Base-by-base conservation (phyloP, 1,284 basidiomycete species). In the Porodaedalea pini region DNA sequence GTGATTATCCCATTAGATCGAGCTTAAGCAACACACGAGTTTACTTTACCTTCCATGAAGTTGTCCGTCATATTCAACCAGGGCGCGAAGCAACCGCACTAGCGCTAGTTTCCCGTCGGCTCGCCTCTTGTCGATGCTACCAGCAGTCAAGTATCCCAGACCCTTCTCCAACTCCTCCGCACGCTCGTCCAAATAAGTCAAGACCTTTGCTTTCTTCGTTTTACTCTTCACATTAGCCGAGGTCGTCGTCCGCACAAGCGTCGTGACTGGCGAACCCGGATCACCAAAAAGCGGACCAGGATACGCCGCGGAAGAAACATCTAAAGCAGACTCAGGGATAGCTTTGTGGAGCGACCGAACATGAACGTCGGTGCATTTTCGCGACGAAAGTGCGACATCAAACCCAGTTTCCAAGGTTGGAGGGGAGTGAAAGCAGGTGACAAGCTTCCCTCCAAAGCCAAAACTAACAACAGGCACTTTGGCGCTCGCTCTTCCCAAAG, bases 261-360 rank as follows among this genome's bases (percentile, higher is more conserved):
- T 81, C 2, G 86, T 78, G 39, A 83, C 78, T 0, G 83, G 79
- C 3, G 82, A 75, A 10, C 84, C 83, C 41, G 87, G 81, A 69
- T 95, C 93, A 43, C 82, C 81, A 62, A 92, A 84, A 59, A 97
- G 70, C 2, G 94, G 94, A 0, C 94, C 94, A 47, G 94, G 93
- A 73, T 87, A 97, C 1, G 76, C 70, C 1, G 78, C 73, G 3
- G 78, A 71, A 10, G 84, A 81, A 4, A 73, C 67, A 43, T 86
- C 83, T 23, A 88, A 70, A 1, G 80, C 81, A 41, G 83, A 82
- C 57, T 85, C 78, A 0, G 90, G 86, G 19, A 92, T 78, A 10
- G 92, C 64, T 31, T 85, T 83, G 58, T 84, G 79, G 48, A 96
- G 65, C 3, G 76, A 74, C 34, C 86, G 83, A 34, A 96, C 78